A percentile compares a stretch with the other conserved stretches of the same genome.
phyloP scores from a whole-genome alignment of 2,329 filamentous ascomycete genomes.

The Curvularia sp. region DNA sequence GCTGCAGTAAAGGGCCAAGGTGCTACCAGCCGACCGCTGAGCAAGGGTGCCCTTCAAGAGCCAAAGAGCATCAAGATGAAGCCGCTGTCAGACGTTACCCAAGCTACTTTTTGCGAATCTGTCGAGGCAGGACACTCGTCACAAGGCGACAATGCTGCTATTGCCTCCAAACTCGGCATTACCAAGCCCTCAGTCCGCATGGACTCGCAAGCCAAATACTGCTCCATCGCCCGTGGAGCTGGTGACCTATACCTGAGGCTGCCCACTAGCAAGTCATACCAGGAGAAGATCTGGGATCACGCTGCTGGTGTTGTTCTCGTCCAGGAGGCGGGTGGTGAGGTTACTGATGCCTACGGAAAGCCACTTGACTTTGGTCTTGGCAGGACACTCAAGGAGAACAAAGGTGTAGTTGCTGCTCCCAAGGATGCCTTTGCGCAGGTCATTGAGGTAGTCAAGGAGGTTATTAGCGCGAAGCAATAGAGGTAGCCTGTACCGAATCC shows the following conservation, averaged over 20 bases:
- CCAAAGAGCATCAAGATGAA: slow-evolving; percentile 80
- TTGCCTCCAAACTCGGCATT: slow-evolving; percentile 85
- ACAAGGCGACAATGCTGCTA: slow-evolving; percentile 84
- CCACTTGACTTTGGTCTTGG: slow-evolving; percentile 86
- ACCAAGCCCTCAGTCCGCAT: slow-evolving; percentile 89
- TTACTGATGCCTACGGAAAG: slow-evolving; percentile 88
- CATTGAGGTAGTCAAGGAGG: slow-evolving; percentile 80
- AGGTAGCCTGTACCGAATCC: background rate
- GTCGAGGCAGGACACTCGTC: slow-evolving; percentile 93
- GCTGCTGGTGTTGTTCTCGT: slow-evolving; percentile 95
- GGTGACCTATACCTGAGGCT: slow-evolving; percentile 94
- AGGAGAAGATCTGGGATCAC: slow-evolving; percentile 99
- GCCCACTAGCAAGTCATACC: slow-evolving; percentile 83
- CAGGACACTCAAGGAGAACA: slow-evolving; percentile 86
- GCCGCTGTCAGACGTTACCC: slow-evolving; percentile 72
- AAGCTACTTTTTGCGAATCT: slow-evolving; percentile 94
- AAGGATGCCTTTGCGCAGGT: slow-evolving; percentile 77
- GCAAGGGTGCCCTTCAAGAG: slow-evolving; percentile 61
- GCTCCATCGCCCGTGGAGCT: slow-evolving; percentile 88
- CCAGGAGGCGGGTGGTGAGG: slow-evolving; percentile 87
- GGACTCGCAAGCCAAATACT: slow-evolving; percentile 99
- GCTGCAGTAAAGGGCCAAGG: slow-evolving; percentile 81
- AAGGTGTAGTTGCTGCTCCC: slow-evolving; percentile 90
- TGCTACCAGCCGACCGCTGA: slow-evolving; percentile 78
- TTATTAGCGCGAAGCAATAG: slow-evolving; percentile 60